Evolutionary conservation across 805 yeast genomes (phyloP).

Genomic region (Candida verbasci): DNA sequence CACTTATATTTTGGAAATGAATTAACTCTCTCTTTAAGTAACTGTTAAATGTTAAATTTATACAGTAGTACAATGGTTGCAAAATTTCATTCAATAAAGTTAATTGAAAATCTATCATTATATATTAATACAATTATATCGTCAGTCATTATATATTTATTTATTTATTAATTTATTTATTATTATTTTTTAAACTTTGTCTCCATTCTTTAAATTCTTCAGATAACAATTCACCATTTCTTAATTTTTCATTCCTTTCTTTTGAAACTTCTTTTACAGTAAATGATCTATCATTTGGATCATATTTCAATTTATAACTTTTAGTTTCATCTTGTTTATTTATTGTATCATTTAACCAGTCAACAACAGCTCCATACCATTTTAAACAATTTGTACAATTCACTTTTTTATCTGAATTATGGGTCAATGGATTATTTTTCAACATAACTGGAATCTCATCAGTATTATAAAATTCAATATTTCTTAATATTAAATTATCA

Average conservation of each 20-base stretch:
- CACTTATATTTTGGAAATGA: too few species aligned
- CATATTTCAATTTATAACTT: constrained; percentile 54
- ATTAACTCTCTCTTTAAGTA: too few species aligned
- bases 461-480: constrained; percentile 72
- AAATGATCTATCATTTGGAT: constrained; percentile 50
- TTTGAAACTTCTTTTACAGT: constrained; percentile 44
- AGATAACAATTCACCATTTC: constrained; percentile 43
- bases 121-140: too few species aligned
- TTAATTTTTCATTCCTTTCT: constrained; percentile 34
- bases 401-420: constrained; percentile 42
- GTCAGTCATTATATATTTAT: too few species aligned
- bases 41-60: too few species aligned
- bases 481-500: constrained; percentile 54
- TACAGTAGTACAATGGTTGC: too few species aligned
- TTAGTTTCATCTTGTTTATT: constrained; percentile 49
- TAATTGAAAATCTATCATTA: too few species aligned
- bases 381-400: constrained; percentile 75
- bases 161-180: too few species aligned
- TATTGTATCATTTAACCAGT: constrained; percentile 58
- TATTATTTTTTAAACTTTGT: constrained; percentile 4
- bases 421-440: constrained; percentile 45
- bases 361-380: constrained; percentile 81
- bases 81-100: too few species aligned
- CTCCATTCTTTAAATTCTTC: constrained; percentile 38
- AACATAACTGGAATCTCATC: constrained; percentile 72